Conservation (phyloP, 768 basidiomycete genomes). For the Leccinellum luteum region DNA sequence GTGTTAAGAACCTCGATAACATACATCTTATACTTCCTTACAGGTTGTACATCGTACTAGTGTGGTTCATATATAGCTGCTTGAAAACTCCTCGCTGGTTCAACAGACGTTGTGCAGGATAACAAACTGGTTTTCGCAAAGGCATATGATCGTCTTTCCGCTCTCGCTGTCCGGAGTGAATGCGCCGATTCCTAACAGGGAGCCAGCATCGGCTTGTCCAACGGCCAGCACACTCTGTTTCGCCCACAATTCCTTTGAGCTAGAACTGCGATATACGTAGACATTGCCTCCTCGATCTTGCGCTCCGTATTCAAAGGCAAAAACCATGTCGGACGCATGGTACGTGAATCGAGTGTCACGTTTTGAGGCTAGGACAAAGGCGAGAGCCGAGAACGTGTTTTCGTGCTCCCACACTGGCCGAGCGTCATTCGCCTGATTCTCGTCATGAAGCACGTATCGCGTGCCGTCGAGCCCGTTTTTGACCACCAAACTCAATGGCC, state of each 20-base stretch:
- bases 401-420: conserved; percentile 63
- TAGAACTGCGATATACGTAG: conserved; percentile 74
- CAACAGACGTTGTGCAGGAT: conserved; percentile 45
- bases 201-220: conserved; percentile 65
- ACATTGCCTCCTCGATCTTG: conserved; percentile 73
- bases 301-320: conserved; percentile 83
- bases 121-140: conserved; percentile 77
- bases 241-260: conserved; percentile 54
- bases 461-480: conserved; percentile 76
- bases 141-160: conserved; percentile 52
- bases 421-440: conserved; percentile 9
- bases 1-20: conserved; percentile 28
- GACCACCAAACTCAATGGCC: conserved; percentile 48
- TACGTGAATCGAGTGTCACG: conserved; percentile 85
- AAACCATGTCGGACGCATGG: conserved; percentile 57
- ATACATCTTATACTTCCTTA: conserved; percentile 39
- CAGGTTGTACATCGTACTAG: conserved; percentile 34
- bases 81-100: conserved; percentile 17
- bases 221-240: conserved; percentile 82
- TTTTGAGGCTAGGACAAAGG: conserved; percentile 94
- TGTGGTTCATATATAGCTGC: conserved; percentile 21
- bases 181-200: conserved; percentile 72
- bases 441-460: conserved; percentile 47
- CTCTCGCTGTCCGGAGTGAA: conserved; percentile 34
- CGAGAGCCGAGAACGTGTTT: conserved; percentile 84